Base-by-base conservation (phyloP, 495 filamentous ascomycete genomes). In the Penicillium dipodomyicola region DNA sequence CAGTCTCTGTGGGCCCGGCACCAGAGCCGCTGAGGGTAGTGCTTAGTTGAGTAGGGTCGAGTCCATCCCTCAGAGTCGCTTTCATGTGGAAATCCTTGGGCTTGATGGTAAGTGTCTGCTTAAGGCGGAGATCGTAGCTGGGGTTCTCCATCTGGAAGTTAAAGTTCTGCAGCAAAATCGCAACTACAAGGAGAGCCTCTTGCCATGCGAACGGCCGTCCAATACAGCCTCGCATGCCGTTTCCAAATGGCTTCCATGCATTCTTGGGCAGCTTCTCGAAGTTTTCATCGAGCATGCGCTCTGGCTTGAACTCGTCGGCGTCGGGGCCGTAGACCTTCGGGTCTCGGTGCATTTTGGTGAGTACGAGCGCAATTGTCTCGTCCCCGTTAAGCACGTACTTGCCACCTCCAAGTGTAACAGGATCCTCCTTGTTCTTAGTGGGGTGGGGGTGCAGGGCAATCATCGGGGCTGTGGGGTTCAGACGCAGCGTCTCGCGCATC, bases 71-170 rank as follows among this genome's bases (percentile, higher is more conserved):
- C 1, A 88, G 69, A 1, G 69, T 78, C 8, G 87, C 88, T 23
- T 77, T 82, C 75, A 94, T 89, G 47, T 78, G 79, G 67, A 92
- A 87, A 44, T 81, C 83, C 52, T 86, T 84, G 0, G 90, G 90
- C 67, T 92, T 94, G 67, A 89, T 81, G 1, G 88, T 91, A 10
- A 91, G 73, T 0, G 87, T 89, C 66, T 88, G 81, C 65, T 87
- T 88, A 60, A 88, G 70, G 55, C 77, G 76, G 8, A 87, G 59
- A 37, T 73, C 64, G 57, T 88, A 88, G 25, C 59, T 67, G 4
- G 77, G 75, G 61, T 87, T 79, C 17, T 73, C 82, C 41, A 79
- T 68, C 62, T 79, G 74, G 59, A 88, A 83, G 52, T 87, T 80
- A 49, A 89, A 76, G 59, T 83, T 82, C 56, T 79, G 76, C n/a